Conservation (phyloP, 2,329 filamentous ascomycete species). For the Fusarium sp. region DNA sequence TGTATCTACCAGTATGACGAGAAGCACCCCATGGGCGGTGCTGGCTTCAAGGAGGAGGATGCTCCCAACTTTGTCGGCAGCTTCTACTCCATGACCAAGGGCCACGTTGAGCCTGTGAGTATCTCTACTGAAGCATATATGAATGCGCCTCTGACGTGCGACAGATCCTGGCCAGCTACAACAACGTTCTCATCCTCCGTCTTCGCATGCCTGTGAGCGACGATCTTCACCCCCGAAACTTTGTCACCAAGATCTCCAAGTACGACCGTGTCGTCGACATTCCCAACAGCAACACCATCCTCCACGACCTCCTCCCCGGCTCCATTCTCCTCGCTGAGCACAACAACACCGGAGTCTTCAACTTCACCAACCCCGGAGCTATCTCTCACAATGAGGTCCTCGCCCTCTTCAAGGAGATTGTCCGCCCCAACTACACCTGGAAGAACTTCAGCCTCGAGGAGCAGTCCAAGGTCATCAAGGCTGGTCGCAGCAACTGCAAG, state of each 20-base stretch:
- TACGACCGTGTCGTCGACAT: slow-evolving; percentile 76
- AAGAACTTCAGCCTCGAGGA: slow-evolving; percentile 75
- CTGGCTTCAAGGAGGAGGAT: slow-evolving; percentile 72
- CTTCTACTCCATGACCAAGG: slow-evolving; percentile 77
- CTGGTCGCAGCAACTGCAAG: slow-evolving; percentile 74
- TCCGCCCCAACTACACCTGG: slow-evolving; percentile 71
- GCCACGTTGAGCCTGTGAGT: slow-evolving; percentile 66
- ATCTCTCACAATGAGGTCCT: slow-evolving; percentile 80
- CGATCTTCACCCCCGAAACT: slow-evolving; percentile 74
- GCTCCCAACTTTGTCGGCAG: slow-evolving; percentile 73
- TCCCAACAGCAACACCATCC: slow-evolving; percentile 76
- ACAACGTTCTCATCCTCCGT: slow-evolving; percentile 71
- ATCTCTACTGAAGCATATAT: not conserved
- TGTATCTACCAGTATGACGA: slow-evolving; percentile 76
- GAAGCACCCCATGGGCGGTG: slow-evolving; percentile 68
- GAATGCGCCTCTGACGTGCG: not conserved
- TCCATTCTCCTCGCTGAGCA: slow-evolving; percentile 71
- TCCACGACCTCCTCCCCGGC: slow-evolving; percentile 72
- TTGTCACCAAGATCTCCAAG: slow-evolving; percentile 75
- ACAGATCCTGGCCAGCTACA: slow-evolving; percentile 71
- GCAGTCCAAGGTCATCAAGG: slow-evolving; percentile 75
- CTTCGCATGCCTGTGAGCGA: slow-evolving; percentile 78
- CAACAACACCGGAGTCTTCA: slow-evolving; percentile 73
- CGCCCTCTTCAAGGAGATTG: slow-evolving; percentile 70
- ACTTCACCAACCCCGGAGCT: slow-evolving; percentile 77